Evolutionary conservation across 345 rosid genomes (phyloP).

Genomic region (Sisymbrium altissimum): DNA sequence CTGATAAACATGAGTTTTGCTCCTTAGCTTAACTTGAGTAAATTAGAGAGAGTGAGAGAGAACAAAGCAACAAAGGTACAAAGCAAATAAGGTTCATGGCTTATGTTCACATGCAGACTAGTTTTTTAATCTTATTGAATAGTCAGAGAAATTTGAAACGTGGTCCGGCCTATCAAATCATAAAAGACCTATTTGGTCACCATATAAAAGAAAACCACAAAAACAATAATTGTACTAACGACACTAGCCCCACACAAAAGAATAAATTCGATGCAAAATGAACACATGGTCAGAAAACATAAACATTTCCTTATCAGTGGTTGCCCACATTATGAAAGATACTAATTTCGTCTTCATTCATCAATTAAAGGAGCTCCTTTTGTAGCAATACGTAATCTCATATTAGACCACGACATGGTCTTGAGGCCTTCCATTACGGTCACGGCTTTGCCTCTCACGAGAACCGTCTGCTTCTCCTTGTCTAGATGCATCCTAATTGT

Average conservation of each 20-base stretch:
- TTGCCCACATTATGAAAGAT: background rate
- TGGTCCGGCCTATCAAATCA: background rate
- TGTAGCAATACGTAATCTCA: background rate
- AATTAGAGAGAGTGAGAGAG: too few species aligned
- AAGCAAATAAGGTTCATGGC: too few species aligned
- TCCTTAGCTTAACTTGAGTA: too few species aligned
- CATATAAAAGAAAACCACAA: background rate
- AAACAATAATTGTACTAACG: background rate
- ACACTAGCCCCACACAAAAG: too few species aligned
- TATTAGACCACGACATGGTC: slow-evolving; percentile 48
- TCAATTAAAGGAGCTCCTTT: background rate
- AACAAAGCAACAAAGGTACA: too few species aligned
- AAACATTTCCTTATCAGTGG: background rate
- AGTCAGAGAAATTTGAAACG: background rate
- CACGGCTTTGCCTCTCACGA: slow-evolving; percentile 59
- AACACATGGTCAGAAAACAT: background rate
- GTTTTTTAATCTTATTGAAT: background rate
- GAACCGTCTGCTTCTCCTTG: slow-evolving; percentile 49
- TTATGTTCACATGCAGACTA: too few species aligned
- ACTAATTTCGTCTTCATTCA: background rate
- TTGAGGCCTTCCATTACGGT: slow-evolving; percentile 70
- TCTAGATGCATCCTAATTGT: slow-evolving; percentile 51
- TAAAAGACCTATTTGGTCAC: background rate
- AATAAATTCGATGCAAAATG: too few species aligned
- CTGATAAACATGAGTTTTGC: too few species aligned